These are phyloP conservation scores for Ganoderma sinense DNA, from an alignment of 1,284 basidiomycete species.

Conservation along the genomic window DNA sequence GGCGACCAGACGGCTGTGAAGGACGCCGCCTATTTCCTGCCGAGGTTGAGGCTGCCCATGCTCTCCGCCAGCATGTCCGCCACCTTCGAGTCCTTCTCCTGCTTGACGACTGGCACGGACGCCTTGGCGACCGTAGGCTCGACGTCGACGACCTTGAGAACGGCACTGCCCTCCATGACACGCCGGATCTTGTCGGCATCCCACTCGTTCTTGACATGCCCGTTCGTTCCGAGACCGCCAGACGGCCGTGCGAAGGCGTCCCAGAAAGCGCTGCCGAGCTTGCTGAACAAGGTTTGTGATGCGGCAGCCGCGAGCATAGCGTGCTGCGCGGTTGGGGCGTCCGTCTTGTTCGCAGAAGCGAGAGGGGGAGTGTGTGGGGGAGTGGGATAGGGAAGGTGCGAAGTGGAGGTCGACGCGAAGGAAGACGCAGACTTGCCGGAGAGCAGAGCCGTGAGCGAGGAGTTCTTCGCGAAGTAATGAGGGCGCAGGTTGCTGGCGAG, in stretches of 20 bases:
- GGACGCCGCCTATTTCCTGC: slow-evolving; percentile 45
- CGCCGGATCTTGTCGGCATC: slow-evolving; percentile 80
- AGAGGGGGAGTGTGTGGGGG: slow-evolving; percentile 40
- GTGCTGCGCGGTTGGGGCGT: slow-evolving; percentile 46
- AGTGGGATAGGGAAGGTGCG: slow-evolving; percentile 40
- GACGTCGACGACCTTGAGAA: slow-evolving; percentile 77
- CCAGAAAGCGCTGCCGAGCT: slow-evolving; percentile 79
- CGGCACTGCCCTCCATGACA: slow-evolving; percentile 80
- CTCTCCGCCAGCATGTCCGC: slow-evolving; percentile 64
- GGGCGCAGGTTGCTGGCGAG: slow-evolving; percentile 62
- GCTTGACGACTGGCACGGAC: background rate
- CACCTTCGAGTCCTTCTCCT: slow-evolving; percentile 33
- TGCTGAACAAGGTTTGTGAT: slow-evolving; percentile 71
- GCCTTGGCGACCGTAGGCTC: slow-evolving; percentile 42
- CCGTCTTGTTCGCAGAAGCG: slow-evolving; percentile 19
- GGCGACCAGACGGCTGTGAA: background rate
- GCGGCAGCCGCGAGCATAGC: slow-evolving; percentile 72
- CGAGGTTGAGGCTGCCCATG: slow-evolving; percentile 65
- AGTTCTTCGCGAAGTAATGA: slow-evolving; percentile 55
- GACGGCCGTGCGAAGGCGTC: slow-evolving; percentile 72
- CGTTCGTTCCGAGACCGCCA: slow-evolving; percentile 32
- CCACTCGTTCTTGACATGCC: slow-evolving; percentile 47
- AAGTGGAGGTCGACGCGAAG: slow-evolving; percentile 9
- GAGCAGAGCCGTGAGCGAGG: slow-evolving; percentile 50
- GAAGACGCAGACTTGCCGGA: slow-evolving; percentile 53